A percentile compares a stretch with the other conserved stretches of the same genome.
Conservation (phyloP, 495 filamentous ascomycete genomes). For the Parathielavia appendiculata region DNA sequence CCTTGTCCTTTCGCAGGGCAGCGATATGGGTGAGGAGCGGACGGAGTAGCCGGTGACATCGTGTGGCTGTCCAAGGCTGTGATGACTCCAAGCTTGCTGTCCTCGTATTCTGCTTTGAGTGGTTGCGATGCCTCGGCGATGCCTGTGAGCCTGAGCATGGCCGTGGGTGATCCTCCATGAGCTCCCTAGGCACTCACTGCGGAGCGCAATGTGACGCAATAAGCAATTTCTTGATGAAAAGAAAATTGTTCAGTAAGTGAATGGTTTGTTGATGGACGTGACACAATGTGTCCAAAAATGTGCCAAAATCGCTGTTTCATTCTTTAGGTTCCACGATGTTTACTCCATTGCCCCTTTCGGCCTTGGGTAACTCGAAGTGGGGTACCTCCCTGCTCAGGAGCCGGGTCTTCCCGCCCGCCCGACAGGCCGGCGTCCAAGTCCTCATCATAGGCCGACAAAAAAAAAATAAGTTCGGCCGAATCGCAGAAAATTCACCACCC, state of each 20-base stretch:
- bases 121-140: constrained; percentile 7
- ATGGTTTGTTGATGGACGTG: background rate
- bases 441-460: constrained; percentile 23
- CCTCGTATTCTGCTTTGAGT: constrained; percentile 2
- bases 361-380: no score
- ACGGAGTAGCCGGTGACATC: constrained; percentile 53
- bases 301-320: background rate
- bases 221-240: background rate
- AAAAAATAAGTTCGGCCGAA: constrained; percentile 22
- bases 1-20: constrained; percentile 43
- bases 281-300: background rate
- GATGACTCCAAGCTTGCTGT: constrained; percentile 8
- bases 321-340: constrained; percentile 9
- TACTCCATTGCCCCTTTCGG: constrained; percentile 24
- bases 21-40: constrained; percentile 50
- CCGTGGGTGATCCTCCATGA: background rate
- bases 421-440: constrained; percentile 13
- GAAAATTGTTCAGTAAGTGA: background rate
- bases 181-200: background rate
- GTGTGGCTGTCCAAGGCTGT: constrained; percentile 50
- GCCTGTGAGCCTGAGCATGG: background rate
- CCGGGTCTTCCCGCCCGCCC: constrained; percentile 18
- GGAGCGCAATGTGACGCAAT: background rate
- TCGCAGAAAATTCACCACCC: constrained; percentile 10
- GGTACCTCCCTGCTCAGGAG: no score